Evolutionary conservation across 1,139 yeast species (phyloP).

Genomic region (Blastobotrys raffinosifermentans): DNA sequence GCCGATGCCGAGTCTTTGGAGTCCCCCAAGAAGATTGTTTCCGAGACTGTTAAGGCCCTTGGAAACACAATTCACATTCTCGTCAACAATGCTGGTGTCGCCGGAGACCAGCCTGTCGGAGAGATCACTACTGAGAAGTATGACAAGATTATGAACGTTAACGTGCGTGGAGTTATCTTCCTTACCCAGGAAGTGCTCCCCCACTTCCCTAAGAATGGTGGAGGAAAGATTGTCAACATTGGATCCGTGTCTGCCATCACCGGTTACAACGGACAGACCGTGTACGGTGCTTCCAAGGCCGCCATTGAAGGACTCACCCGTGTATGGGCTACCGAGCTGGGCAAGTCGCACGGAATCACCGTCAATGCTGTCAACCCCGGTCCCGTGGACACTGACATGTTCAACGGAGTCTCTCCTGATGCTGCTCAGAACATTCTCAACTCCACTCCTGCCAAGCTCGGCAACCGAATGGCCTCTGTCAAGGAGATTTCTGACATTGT

Average conservation of each 20-base stretch:
- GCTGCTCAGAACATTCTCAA: slow-evolving; percentile 5
- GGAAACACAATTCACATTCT: slow-evolving; percentile 48
- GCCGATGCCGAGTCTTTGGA: slow-evolving; percentile 27
- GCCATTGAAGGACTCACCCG: slow-evolving; percentile 57
- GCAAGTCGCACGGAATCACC: slow-evolving; percentile 14
- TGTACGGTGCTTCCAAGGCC: slow-evolving; percentile 63
- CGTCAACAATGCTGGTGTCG: slow-evolving; percentile 74
- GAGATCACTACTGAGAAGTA: slow-evolving; percentile 13
- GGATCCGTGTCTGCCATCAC: slow-evolving; percentile 52
- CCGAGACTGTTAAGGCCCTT: slow-evolving; percentile 19
- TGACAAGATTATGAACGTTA: slow-evolving; percentile 16
- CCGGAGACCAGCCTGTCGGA: slow-evolving; percentile 11
- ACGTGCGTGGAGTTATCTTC: slow-evolving; percentile 23
- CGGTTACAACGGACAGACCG: slow-evolving; percentile 49
- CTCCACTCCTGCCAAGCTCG: slow-evolving; percentile 6
- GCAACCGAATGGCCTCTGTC: slow-evolving; percentile 5
- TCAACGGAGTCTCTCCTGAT: slow-evolving; percentile 8
- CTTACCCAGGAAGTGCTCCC: slow-evolving; percentile 20
- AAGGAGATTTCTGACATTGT: slow-evolving; percentile 13
- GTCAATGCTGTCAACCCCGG: slow-evolving; percentile 32
- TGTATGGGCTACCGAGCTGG: slow-evolving; percentile 49
- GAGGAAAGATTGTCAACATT: slow-evolving; percentile 45
- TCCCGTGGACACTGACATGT: slow-evolving; percentile 19
- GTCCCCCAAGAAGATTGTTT: slow-evolving; percentile 10
- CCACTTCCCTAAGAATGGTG: slow-evolving; percentile 16